Percentiles rank a stretch among this genome's conserved stretches.
These are phyloP conservation scores for Umbelopsis sp. DNA, from an alignment of 192 early-diverging fungal genomes.

Conservation along the genomic window DNA sequence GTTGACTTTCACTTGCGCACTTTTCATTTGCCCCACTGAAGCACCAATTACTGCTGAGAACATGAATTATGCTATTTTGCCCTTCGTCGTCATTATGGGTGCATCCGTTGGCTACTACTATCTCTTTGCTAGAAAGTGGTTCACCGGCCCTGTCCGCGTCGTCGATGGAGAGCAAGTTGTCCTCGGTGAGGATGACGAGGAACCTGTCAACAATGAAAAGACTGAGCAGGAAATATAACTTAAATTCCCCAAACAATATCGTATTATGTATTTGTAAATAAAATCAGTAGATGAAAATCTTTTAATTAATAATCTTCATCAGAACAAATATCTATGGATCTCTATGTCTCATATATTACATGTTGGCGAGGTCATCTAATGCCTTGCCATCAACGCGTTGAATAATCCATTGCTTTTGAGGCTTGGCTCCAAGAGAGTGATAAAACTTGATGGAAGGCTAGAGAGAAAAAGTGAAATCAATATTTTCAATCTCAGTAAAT, in stretches of 20 bases:
- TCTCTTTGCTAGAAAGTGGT: slow-evolving; percentile 59
- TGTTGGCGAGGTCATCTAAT: slow-evolving; percentile 52
- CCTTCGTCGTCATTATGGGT: slow-evolving; percentile 50
- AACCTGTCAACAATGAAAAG: slow-evolving; percentile 4
- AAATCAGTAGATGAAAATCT: too few relatives aligned
- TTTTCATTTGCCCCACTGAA: slow-evolving; percentile 45
- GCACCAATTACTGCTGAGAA: slow-evolving; percentile 47
- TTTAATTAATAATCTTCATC: background rate
- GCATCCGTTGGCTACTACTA: slow-evolving; percentile 46
- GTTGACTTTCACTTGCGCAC: slow-evolving; percentile 42
- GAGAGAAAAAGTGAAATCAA: background rate
- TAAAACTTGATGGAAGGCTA: slow-evolving; percentile 78
- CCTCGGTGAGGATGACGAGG: slow-evolving; percentile 35
- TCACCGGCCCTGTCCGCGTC: slow-evolving; percentile 42
- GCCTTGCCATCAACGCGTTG: slow-evolving; percentile 67
- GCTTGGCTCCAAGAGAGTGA: slow-evolving; percentile 65
- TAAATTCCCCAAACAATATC: background rate
- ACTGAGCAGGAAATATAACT: background rate
- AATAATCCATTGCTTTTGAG: slow-evolving; percentile 77
- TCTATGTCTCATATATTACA: slow-evolving; percentile 26
- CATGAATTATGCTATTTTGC: slow-evolving; percentile 55
- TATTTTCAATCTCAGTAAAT: background rate
- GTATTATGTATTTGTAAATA: too few relatives aligned
- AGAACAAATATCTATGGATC: background rate
- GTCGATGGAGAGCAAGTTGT: slow-evolving; percentile 33